Evolutionary conservation across 106 monocot species (phyloP), one percentile per base, ranked within the genome.

Genomic region (Dendrobium huoshanense): DNA sequence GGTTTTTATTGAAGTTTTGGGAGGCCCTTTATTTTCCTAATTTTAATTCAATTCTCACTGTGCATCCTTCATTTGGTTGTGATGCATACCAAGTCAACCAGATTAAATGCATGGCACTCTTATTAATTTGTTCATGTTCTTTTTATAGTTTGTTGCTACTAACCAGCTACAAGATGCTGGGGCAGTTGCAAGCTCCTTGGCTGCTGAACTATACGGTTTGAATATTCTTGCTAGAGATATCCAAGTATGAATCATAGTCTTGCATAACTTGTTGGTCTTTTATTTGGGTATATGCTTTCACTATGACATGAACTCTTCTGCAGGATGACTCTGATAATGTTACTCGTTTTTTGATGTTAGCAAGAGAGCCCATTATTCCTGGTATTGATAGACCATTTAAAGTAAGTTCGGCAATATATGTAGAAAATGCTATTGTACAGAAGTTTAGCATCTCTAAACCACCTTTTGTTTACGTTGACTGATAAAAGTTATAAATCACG

Each of bases 321-420:
- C 47, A 98, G 98, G 95, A 98, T 85, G 88, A 98, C 83, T 54
- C 88, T 80, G 92, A 95, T 77, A 98, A 98, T 84, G 80, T 98
- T 18, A 98, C 98, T 47, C 86, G 98, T 18, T 98, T 98, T 77
- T 76, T 98, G 17, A 98, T 98, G 88, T 82, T 98, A 64, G 98
- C 95, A 79, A 89, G 98, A 85, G 92, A 98, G 81, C 98, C 98
- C 15, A 90, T 93, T 77, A 95, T 98, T 88, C 95, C 95, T 45
- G 82, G 89, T 29, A 81, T 81, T 67, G 81, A 87, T 55, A 89
- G 72, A 48, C 88, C 88, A 61, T 98, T 95, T 83, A 98, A 98
- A 92, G 98, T 95, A 81, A 73, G 2, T 9, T 22, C 13, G 16
- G 15, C 15, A 10, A 51, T 51, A 13, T 51, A 51, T 51, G n/a